These are phyloP conservation scores for Microbotryum silenes-acaulis DNA, from an alignment of 1,284 basidiomycete species.

Conservation along the genomic window DNA sequence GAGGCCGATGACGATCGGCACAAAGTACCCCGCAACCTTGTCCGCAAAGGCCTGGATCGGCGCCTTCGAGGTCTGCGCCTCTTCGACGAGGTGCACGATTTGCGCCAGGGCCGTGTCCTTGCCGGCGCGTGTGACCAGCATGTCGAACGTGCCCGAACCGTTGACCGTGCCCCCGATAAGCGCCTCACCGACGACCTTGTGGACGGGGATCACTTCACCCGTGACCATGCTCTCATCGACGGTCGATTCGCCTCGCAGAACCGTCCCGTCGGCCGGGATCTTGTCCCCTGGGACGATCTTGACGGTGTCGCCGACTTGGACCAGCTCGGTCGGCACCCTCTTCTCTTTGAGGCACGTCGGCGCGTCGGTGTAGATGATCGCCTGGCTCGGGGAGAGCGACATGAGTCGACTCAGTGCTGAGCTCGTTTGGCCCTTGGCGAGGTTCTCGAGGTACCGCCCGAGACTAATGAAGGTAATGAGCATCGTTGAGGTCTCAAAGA, in stretches of 20 bases:
- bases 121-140: conserved; percentile 88
- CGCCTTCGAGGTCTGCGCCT: conserved; percentile 95
- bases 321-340: conserved; percentile 84
- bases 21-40: conserved; percentile 87
- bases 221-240: conserved; percentile 97
- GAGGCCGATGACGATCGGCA: conserved; percentile 80
- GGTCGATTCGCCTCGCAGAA: conserved; percentile 73
- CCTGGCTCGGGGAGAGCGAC: conserved; percentile 87
- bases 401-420: conserved; percentile 94
- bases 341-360: conserved; percentile 73
- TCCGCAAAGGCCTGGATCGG: conserved; percentile 98
- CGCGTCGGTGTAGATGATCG: conserved; percentile 82
- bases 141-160: conserved; percentile 88
- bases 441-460: conserved; percentile 90
- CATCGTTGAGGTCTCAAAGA: conserved; percentile 99
- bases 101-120: conserved; percentile 92
- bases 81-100: conserved; percentile 93
- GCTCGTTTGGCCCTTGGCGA: conserved; percentile 93
- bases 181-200: conserved; percentile 69
- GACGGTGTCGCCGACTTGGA: conserved; percentile 87
- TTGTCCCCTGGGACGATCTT: conserved; percentile 96
- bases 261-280: conserved; percentile 88
- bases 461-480: conserved; percentile 94
- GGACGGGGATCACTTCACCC: conserved; percentile 84
- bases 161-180: conserved; percentile 98